Conservation (phyloP, 2,329 filamentous ascomycete genomes). For the Didymella segeticola region DNA sequence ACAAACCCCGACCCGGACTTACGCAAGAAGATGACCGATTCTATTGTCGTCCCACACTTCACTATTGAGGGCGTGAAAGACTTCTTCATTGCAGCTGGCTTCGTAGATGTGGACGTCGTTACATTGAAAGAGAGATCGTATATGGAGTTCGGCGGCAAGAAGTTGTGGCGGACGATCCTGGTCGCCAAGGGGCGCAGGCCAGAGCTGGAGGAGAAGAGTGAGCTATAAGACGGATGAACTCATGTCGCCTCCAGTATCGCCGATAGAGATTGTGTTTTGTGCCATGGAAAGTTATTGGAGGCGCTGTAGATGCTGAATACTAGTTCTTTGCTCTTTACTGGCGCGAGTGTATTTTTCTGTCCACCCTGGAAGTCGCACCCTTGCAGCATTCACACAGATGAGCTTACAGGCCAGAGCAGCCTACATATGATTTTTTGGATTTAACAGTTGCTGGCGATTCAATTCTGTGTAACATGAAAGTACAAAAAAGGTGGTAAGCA, state of each 20-base stretch:
- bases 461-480: too few species aligned
- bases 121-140: slow-evolving; percentile 60
- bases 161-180: slow-evolving; percentile 56
- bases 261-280: too few species aligned
- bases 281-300: too few species aligned
- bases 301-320: too few species aligned
- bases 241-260: background rate
- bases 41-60: slow-evolving; percentile 73
- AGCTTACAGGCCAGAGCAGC: too few species aligned
- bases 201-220: slow-evolving; percentile 29
- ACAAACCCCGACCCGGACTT: slow-evolving; percentile 17
- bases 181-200: slow-evolving; percentile 60
- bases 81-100: slow-evolving; percentile 70
- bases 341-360: too few species aligned
- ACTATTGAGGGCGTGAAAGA: slow-evolving; percentile 62
- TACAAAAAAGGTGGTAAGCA: too few species aligned
- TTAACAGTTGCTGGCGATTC: too few species aligned
- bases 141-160: slow-evolving; percentile 50
- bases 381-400: too few species aligned
- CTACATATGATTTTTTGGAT: too few species aligned
- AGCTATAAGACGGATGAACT: slow-evolving; percentile 19
- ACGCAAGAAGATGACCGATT: slow-evolving; percentile 52
- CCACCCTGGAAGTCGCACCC: too few species aligned
- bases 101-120: slow-evolving; percentile 63
- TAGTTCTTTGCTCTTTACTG: too few species aligned